A percentile compares a stretch with the other conserved stretches of the same genome.
These are phyloP conservation scores for Podospora australis DNA, from an alignment of 495 filamentous ascomycete species.

Conservation along the genomic window DNA sequence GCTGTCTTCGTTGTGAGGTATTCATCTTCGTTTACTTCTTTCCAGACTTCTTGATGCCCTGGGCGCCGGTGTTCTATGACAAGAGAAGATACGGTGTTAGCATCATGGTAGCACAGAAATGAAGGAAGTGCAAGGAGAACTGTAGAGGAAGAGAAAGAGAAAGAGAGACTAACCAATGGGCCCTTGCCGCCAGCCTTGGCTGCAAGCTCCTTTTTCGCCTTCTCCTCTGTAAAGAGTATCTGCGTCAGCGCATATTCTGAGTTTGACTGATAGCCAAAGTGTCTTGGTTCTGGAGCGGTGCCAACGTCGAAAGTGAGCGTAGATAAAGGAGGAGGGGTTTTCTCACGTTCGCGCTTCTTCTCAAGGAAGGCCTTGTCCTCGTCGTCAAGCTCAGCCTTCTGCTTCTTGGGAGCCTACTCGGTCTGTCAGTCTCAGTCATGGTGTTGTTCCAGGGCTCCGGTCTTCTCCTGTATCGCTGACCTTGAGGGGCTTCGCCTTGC, in stretches of 20 bases:
- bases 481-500: constrained; percentile 83
- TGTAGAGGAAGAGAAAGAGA: neutral
- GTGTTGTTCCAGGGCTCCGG: neutral
- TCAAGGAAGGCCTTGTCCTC: constrained; percentile 69
- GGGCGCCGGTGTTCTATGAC: constrained; percentile 56
- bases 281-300: too few species aligned
- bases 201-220: constrained; percentile 68
- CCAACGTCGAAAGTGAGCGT: neutral
- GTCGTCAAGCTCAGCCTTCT: constrained; percentile 65
- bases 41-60: constrained; percentile 87
- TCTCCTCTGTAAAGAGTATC: constrained; percentile 67
- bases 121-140: constrained; percentile 32
- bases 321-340: constrained; percentile 1
- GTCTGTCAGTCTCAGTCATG: neutral
- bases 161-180: constrained; percentile 29
- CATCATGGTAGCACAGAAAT: neutral
- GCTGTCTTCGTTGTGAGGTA: too few species aligned
- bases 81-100: too few species aligned
- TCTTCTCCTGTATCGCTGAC: constrained; percentile 15
- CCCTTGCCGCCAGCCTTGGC: constrained; percentile 56
- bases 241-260: too few species aligned
- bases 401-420: constrained; percentile 59
- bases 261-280: too few species aligned
- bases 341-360: constrained; percentile 66
- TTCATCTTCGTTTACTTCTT: constrained; percentile 77